Conservation (phyloP, 176 grass and related monocot genomes). For the Poa annua region DNA sequence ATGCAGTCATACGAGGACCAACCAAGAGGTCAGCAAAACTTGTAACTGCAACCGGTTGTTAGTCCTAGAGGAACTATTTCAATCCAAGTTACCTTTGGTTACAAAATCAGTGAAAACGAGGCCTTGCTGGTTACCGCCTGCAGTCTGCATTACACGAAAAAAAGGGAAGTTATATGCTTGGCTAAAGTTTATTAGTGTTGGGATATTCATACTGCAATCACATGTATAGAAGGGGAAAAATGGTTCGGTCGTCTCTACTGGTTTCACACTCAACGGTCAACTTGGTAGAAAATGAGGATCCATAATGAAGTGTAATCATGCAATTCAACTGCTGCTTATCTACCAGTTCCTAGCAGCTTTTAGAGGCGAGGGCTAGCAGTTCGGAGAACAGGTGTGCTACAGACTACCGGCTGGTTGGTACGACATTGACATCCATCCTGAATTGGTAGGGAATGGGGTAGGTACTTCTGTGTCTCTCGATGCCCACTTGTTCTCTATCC, state of each 20-base stretch:
- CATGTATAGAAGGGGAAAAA: background rate
- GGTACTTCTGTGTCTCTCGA: constrained; percentile 25
- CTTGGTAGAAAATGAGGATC: background rate
- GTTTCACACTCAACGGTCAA: constrained; percentile 9
- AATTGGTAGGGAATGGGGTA: constrained; percentile 14
- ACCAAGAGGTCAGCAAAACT: background rate
- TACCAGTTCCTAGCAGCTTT: constrained; percentile 25
- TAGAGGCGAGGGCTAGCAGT: background rate
- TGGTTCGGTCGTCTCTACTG: background rate
- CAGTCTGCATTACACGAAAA: background rate
- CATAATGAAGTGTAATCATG: constrained; percentile 12
- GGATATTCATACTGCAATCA: background rate
- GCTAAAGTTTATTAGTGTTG: background rate
- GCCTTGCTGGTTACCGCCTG: background rate
- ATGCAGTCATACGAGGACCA: background rate
- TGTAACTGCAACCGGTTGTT: background rate
- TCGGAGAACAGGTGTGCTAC: background rate
- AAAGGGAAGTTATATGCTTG: background rate
- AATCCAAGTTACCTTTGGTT: background rate
- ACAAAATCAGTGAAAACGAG: constrained; percentile 23
- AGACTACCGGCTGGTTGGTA: constrained; percentile 20
- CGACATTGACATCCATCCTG: constrained; percentile 22
- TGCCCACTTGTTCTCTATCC: constrained; percentile 6
- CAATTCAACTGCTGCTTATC: background rate
- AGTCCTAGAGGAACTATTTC: background rate